Conservation (phyloP, 176 grass and related monocot genomes). For the Raddia distichophylla region DNA sequence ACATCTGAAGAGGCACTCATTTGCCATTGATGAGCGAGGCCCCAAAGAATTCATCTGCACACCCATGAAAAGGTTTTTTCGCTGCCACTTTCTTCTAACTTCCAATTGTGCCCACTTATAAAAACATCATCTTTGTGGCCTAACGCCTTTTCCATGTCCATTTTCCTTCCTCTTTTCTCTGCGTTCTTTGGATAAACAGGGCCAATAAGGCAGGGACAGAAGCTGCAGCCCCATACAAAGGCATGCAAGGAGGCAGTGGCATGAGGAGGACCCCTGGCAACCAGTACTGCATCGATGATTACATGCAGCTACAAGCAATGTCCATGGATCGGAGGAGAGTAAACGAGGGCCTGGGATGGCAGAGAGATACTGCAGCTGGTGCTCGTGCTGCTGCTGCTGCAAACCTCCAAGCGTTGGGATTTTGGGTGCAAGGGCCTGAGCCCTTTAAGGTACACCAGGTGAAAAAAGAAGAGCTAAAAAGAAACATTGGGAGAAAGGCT, state of each 20-base stretch:
- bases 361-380: conserved; percentile 43
- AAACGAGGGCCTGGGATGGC: conserved; percentile 50
- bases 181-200: conserved; percentile 54
- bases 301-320: conserved; percentile 58
- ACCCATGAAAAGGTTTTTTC: conserved; percentile 76
- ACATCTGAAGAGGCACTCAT: conserved; percentile 53
- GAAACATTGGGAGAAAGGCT: conserved; percentile 14
- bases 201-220: conserved; percentile 51
- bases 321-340: conserved; percentile 56
- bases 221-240: conserved; percentile 44
- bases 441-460: conserved; percentile 71
- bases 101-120: conserved; percentile 11
- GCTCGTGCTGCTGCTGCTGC: conserved; percentile 43
- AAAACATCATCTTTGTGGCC: conserved; percentile 10
- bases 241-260: conserved; percentile 60
- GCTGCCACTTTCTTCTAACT: neutral
- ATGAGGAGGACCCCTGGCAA: conserved; percentile 46
- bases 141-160: conserved; percentile 3
- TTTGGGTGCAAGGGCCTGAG: conserved; percentile 58
- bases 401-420: conserved; percentile 54
- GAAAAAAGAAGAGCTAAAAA: conserved; percentile 41
- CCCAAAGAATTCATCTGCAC: conserved; percentile 61
- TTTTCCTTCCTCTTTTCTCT: conserved; percentile 11
- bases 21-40: conserved; percentile 65
- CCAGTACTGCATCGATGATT: conserved; percentile 72